Conservation (phyloP, 805 yeast species). For the Candida yuanshanica region DNA sequence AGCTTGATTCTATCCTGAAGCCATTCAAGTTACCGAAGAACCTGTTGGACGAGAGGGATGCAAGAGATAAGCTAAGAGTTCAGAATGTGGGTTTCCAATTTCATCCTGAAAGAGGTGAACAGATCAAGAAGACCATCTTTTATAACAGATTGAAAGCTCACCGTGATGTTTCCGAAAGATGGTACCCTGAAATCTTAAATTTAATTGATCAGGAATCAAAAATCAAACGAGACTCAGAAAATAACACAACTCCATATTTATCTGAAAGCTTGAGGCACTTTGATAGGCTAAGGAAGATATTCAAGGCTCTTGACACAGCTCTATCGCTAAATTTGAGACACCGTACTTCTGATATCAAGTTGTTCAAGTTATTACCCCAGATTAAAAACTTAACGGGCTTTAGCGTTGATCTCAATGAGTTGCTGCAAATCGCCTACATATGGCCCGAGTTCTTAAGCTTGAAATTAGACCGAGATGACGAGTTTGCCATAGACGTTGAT, state of each 20-base stretch:
- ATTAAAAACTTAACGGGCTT: slow-evolving; percentile 9
- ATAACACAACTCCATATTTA: not conserved
- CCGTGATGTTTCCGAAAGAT: slow-evolving; percentile 36
- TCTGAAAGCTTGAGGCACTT: slow-evolving; percentile 1
- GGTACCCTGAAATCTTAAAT: slow-evolving; percentile 35
- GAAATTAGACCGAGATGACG: slow-evolving; percentile 14
- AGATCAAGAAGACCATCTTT: slow-evolving; percentile 37
- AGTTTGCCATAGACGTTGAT: slow-evolving; percentile 15
- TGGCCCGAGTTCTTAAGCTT: slow-evolving; percentile 18
- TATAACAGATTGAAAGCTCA: slow-evolving; percentile 37
- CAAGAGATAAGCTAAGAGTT: slow-evolving; percentile 31
- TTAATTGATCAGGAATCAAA: slow-evolving; percentile 21
- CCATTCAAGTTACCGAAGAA: slow-evolving; percentile 28
- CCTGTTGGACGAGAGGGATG: slow-evolving; percentile 26
- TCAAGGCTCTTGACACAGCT: slow-evolving; percentile 16
- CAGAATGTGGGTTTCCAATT: slow-evolving; percentile 36
- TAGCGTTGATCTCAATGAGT: slow-evolving; percentile 9
- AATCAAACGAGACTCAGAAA: not conserved
- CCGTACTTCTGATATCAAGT: slow-evolving; percentile 16
- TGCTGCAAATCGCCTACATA: slow-evolving; percentile 14
- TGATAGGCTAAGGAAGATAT: slow-evolving; percentile 8
- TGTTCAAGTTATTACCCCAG: slow-evolving; percentile 11
- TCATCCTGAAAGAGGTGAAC: slow-evolving; percentile 30
- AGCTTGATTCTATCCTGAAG: slow-evolving; percentile 29
- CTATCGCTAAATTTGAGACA: slow-evolving; percentile 11